Percentiles rank a stretch among this genome's conserved stretches.
Evolutionary conservation across 208 protist species (phyloP).

Genomic region (Zelonia costaricensis): DNA sequence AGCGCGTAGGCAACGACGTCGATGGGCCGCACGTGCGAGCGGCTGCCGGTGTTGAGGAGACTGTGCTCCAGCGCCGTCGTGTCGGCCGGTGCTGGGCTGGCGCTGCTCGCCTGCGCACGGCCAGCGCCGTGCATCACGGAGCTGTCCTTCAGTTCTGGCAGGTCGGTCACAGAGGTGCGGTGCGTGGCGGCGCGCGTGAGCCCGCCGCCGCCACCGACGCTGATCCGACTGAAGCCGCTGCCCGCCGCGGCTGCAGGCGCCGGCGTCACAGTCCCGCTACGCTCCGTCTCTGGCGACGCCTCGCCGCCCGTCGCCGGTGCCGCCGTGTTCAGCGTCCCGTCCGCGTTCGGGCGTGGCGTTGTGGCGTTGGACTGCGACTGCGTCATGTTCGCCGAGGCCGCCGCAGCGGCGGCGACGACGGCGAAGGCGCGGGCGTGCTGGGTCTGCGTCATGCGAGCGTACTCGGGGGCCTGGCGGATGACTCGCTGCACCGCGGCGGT

Average conservation of each 20-base stretch:
- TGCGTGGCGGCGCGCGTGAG: conserved; percentile 5
- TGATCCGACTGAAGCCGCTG: conserved; percentile 7
- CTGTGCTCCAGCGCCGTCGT: conserved; percentile 3
- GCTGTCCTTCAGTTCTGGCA: conserved; percentile 10
- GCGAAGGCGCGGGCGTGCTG: conserved; percentile 23
- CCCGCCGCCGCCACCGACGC: background rate
- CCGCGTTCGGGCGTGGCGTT: too few species aligned
- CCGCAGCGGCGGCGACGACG: conserved; percentile 6
- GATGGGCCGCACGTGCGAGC: conserved; percentile 23
- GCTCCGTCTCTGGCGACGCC: too few species aligned
- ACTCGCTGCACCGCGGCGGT: conserved; percentile 16
- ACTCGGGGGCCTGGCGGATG: conserved; percentile 18
- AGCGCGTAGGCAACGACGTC: conserved; percentile 37
- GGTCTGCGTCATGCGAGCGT: conserved; percentile 24
- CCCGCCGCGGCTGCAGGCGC: too few species aligned
- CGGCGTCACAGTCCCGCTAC: too few species aligned
- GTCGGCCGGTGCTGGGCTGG: background rate
- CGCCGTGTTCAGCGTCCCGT: background rate
- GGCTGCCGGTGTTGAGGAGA: conserved; percentile 15
- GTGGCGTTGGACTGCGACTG: too few species aligned
- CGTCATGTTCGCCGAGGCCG: too few species aligned
- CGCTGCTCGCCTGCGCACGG: background rate
- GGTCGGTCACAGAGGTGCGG: conserved; percentile 2
- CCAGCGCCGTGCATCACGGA: background rate
- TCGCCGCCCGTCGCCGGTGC: too few species aligned